phyloP scores from a whole-genome alignment of 192 early-diverging fungal species.

The Coemansia sp. region DNA sequence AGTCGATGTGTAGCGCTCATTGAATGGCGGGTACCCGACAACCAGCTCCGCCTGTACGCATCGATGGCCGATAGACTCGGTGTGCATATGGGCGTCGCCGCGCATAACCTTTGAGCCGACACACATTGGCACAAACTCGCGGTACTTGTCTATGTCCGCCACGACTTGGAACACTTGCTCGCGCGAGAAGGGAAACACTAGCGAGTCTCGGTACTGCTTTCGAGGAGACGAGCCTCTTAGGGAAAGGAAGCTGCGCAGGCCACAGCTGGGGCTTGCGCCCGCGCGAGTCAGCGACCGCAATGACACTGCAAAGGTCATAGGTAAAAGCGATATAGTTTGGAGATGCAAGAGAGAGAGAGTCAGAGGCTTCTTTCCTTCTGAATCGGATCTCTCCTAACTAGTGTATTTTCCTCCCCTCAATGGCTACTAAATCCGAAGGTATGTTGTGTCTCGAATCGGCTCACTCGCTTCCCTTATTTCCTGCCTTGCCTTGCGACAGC shows the following conservation, averaged over 20 bases:
- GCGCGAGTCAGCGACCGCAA: background rate
- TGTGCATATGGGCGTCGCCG: background rate
- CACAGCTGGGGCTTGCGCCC: background rate
- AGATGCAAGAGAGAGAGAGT: no score
- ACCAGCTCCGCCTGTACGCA: slow-evolving; percentile 71
- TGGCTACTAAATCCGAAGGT: slow-evolving; percentile 28
- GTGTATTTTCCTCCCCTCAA: background rate
- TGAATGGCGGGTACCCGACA: slow-evolving; percentile 78
- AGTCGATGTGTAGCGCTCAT: slow-evolving; percentile 77
- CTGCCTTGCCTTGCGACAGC: background rate
- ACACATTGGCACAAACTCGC: slow-evolving; percentile 85
- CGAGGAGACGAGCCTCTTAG: background rate
- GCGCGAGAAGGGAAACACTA: slow-evolving; percentile 55
- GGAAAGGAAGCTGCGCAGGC: slow-evolving; percentile 18
- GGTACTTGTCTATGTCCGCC: slow-evolving; percentile 80
- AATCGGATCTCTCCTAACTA: no score
- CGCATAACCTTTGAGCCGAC: slow-evolving; percentile 61
- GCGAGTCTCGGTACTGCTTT: slow-evolving; percentile 60
- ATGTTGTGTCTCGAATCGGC: background rate
- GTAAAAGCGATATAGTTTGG: no score
- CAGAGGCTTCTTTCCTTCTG: no score
- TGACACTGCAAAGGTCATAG: background rate
- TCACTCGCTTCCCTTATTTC: background rate
- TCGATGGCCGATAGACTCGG: slow-evolving; percentile 10
- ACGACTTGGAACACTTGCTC: slow-evolving; percentile 82